Evolutionary conservation across 2,329 filamentous ascomycete species (phyloP).

Genomic region (Xylariaceae sp.): DNA sequence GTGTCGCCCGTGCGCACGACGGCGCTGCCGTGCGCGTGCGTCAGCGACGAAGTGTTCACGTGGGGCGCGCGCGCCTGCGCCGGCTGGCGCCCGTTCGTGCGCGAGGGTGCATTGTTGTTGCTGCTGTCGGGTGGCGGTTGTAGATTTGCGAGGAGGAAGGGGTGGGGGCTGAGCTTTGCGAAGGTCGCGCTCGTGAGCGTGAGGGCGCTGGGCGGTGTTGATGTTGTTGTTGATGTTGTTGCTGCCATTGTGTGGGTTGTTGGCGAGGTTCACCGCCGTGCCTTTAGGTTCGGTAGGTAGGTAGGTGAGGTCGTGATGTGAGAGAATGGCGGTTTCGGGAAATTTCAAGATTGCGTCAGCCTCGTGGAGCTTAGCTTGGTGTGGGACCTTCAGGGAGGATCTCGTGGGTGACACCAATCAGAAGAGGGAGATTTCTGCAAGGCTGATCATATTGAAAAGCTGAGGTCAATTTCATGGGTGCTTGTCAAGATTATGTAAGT

Average conservation of each 20-base stretch:
- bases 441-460: conserved; percentile 9
- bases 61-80: conserved; percentile 71
- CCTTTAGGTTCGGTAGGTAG: too few species aligned
- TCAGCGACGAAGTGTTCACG: conserved; percentile 80
- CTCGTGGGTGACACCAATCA: conserved; percentile 10
- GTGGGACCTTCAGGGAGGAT: background rate
- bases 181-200: conserved; percentile 69
- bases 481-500: too few species aligned
- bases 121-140: conserved; percentile 55
- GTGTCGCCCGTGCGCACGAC: conserved; percentile 89
- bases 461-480: too few species aligned
- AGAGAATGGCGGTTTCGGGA: background rate
- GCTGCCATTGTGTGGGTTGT: conserved; percentile 35
- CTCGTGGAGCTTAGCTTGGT: conserved; percentile 14
- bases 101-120: conserved; percentile 58
- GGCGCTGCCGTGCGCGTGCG: conserved; percentile 87
- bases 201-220: conserved; percentile 45
- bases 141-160: conserved; percentile 89
- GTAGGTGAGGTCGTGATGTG: too few species aligned
- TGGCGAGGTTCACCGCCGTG: conserved; percentile 5
- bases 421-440: background rate
- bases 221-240: too few species aligned
- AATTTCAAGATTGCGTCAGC: conserved; percentile 16
- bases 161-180: conserved; percentile 84
- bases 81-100: conserved; percentile 80